Percentiles rank a stretch among this genome's conserved stretches.
Conservation (phyloP, 768 basidiomycete species). For the Inosperma sp. region DNA sequence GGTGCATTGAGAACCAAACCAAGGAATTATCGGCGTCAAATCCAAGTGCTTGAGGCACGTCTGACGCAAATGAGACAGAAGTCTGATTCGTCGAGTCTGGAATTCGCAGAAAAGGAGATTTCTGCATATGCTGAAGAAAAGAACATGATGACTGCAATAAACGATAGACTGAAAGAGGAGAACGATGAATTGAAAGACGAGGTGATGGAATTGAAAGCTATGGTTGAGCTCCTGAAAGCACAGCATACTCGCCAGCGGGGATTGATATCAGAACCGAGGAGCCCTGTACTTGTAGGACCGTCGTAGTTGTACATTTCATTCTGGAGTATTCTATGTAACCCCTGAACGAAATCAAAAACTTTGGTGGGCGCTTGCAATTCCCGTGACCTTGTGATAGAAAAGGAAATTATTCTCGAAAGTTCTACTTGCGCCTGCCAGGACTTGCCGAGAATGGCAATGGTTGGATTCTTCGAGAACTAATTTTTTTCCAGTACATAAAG, state of each 20-base stretch:
- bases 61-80: conserved; percentile 42
- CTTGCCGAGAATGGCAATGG: conserved; percentile 41
- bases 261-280: conserved; percentile 43
- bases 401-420: conserved; percentile 38
- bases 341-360: neutral
- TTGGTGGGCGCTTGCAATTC: conserved; percentile 9
- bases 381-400: conserved; percentile 11
- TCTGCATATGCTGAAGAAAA: conserved; percentile 45
- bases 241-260: conserved; percentile 45
- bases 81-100: conserved; percentile 27
- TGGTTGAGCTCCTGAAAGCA: conserved; percentile 62
- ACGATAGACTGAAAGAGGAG: conserved; percentile 51
- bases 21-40: conserved; percentile 55
- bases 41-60: conserved; percentile 58
- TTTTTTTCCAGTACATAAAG: conserved; percentile 36
- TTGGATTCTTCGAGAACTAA: conserved; percentile 49
- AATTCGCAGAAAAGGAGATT: conserved; percentile 37
- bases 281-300: conserved; percentile 32
- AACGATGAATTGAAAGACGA: conserved; percentile 46
- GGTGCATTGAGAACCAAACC: too few relatives aligned
- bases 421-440: conserved; percentile 30
- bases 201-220: conserved; percentile 60
- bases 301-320: too few relatives aligned
- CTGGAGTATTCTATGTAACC: too few relatives aligned
- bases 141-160: conserved; percentile 41